Conservation (phyloP, 495 filamentous ascomycete genomes). For the Jackrogersella minutella region DNA sequence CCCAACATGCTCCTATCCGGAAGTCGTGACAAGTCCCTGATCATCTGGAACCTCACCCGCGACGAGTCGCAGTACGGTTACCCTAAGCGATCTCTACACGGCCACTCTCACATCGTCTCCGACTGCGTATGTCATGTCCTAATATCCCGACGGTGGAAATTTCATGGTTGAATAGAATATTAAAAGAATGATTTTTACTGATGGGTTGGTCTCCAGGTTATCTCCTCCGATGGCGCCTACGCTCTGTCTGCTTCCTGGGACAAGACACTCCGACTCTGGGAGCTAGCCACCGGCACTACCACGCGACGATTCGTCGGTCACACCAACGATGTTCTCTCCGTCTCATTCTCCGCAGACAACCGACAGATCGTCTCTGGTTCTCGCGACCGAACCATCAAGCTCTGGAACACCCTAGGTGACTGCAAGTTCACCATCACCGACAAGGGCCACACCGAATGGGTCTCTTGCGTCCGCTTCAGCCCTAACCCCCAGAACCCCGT, state of each 20-base stretch:
- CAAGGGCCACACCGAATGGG: slow-evolving; percentile 99
- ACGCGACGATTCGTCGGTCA: slow-evolving; percentile 98
- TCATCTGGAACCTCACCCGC: slow-evolving; percentile 99
- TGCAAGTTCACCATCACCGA: slow-evolving; percentile 99
- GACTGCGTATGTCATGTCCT: slow-evolving; percentile 84
- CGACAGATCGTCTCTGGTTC: slow-evolving; percentile 99
- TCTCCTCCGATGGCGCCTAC: slow-evolving; percentile 99
- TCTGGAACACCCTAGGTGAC: slow-evolving; percentile 99
- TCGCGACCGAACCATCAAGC: slow-evolving; percentile 98
- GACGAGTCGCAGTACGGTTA: slow-evolving; percentile 97
- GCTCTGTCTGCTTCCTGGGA: slow-evolving; percentile 99
- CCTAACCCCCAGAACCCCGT: slow-evolving; percentile 99
- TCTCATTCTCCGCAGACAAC: slow-evolving; percentile 99
- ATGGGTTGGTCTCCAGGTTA: slow-evolving; percentile 72
- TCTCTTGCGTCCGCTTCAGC: slow-evolving; percentile 98
- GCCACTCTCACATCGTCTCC: slow-evolving; percentile 99
- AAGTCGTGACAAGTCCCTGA: slow-evolving; percentile 96
- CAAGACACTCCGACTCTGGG: slow-evolving; percentile 99
- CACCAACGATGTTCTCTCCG: slow-evolving; percentile 99
- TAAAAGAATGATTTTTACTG: slow-evolving; percentile 46
- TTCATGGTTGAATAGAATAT: neutral
- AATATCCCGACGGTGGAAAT: slow-evolving; percentile 10
- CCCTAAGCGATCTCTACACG: slow-evolving; percentile 97
- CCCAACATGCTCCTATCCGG: slow-evolving; percentile 99
- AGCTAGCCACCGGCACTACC: slow-evolving; percentile 94